Percentiles rank a stretch among this genome's conserved stretches.
phyloP scores from a whole-genome alignment of 768 basidiomycete species.

The Tephrocybe sp. region DNA sequence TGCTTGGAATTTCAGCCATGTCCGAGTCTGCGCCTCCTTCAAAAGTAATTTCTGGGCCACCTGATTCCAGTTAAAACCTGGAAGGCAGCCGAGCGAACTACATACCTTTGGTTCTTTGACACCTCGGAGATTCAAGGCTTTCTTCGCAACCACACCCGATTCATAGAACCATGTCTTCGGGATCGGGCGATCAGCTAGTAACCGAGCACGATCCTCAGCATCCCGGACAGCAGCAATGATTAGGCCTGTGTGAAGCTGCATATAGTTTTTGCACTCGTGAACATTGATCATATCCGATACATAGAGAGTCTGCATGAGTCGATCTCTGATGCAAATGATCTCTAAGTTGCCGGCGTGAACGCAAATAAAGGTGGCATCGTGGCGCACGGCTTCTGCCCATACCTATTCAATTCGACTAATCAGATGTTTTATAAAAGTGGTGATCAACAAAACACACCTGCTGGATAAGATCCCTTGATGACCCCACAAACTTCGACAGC shows the following conservation, averaged over 20 bases:
- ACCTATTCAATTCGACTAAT: not conserved
- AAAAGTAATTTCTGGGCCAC: too few relatives aligned
- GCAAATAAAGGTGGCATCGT: conserved; percentile 1
- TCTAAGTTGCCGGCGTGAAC: not conserved
- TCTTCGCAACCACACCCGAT: not conserved
- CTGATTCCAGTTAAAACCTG: too few relatives aligned
- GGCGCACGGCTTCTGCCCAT: not conserved
- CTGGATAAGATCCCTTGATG: not conserved
- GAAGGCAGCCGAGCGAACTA: too few relatives aligned
- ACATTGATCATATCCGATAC: conserved; percentile 1
- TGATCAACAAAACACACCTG: not conserved
- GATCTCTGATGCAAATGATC: not conserved
- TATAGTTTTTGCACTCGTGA: not conserved
- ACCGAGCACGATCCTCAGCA: not conserved
- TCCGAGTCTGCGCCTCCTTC: not conserved
- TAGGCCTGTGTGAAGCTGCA: not conserved
- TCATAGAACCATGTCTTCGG: not conserved
- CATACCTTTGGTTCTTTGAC: not conserved
- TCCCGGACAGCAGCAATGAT: not conserved
- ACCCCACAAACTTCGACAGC: too few relatives aligned
- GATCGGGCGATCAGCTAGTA: not conserved
- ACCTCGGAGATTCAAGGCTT: not conserved
- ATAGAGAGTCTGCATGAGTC: not conserved
- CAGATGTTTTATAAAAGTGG: not conserved
- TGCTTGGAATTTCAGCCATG: not conserved